Percentiles rank a stretch among this genome's conserved stretches.
Evolutionary conservation across 805 yeast species (phyloP).

Genomic region (Saitoella complicata): DNA sequence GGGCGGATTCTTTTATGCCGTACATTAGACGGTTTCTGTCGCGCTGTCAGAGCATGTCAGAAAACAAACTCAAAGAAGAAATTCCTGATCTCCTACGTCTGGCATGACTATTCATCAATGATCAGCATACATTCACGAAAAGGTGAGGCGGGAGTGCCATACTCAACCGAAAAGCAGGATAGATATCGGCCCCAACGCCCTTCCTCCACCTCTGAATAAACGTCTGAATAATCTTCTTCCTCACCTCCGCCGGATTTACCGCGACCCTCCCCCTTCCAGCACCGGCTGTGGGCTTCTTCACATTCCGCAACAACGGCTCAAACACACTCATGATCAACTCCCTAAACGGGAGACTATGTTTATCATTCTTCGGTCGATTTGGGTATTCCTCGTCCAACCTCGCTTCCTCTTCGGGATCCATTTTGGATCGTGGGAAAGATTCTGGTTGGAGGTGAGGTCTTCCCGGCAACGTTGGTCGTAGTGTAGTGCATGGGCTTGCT

Average conservation of each 20-base stretch:
- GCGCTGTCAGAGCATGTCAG: conserved; percentile 35
- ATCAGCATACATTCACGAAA: not conserved
- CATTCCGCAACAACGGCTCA: too few relatives aligned
- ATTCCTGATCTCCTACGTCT: conserved; percentile 5
- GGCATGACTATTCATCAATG: conserved; percentile 3
- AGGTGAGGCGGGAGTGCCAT: conserved; percentile 1
- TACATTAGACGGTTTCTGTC: conserved; percentile 41
- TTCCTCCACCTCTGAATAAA: conserved; percentile 38
- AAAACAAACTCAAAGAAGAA: not conserved
- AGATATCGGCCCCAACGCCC: conserved; percentile 45
- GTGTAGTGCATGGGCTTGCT: too few relatives aligned
- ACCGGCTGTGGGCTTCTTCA: too few relatives aligned
- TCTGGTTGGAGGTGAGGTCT: too few relatives aligned
- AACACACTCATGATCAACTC: too few relatives aligned
- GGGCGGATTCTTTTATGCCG: conserved; percentile 43
- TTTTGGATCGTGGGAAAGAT: too few relatives aligned
- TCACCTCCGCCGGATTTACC: conserved; percentile 9
- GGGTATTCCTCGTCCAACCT: too few relatives aligned
- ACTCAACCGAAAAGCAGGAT: conserved; percentile 45
- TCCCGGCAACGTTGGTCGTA: too few relatives aligned
- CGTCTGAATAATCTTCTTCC: conserved; percentile 18
- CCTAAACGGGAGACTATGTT: too few relatives aligned
- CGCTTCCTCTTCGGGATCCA: too few relatives aligned
- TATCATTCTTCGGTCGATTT: too few relatives aligned
- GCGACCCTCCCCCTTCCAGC: too few relatives aligned